A percentile compares a stretch with the other conserved stretches of the same genome.
Evolutionary conservation across 208 protist species (phyloP).

Genomic region (Leishmania major): DNA sequence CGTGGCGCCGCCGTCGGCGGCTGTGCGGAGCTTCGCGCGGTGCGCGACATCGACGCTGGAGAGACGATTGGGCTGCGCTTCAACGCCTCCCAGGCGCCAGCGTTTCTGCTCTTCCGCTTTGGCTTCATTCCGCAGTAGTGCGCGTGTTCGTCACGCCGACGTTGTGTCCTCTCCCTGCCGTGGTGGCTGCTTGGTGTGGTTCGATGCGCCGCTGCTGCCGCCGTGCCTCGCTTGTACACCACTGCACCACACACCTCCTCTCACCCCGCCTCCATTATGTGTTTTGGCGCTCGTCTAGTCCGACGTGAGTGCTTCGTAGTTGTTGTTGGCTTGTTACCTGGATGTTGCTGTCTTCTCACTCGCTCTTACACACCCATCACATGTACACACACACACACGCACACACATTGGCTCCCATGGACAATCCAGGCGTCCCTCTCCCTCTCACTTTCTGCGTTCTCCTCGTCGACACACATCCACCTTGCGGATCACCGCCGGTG

Average conservation of each 20-base stretch:
- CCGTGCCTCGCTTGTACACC: not conserved
- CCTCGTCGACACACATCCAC: not conserved
- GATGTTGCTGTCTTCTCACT: not conserved
- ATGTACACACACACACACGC: not conserved
- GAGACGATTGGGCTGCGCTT: slow-evolving; percentile 78
- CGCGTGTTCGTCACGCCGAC: not conserved
- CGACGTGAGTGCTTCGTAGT: not conserved
- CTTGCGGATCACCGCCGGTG: not conserved
- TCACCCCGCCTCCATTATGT: not conserved
- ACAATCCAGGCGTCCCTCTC: not conserved
- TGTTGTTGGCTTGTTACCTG: not conserved
- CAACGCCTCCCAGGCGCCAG: slow-evolving; percentile 59
- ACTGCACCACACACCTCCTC: not conserved
- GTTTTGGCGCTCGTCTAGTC: not conserved
- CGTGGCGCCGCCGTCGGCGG: slow-evolving; percentile 38
- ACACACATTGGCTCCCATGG: no score
- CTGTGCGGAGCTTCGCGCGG: slow-evolving; percentile 72
- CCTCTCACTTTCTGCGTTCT: not conserved
- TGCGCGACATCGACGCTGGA: slow-evolving; percentile 67
- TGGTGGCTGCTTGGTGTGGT: not conserved
- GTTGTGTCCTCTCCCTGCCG: not conserved
- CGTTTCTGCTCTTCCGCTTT: slow-evolving; percentile 82
- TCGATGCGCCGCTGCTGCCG: not conserved
- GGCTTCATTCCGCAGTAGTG: slow-evolving; percentile 76
- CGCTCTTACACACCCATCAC: not conserved